A percentile compares a stretch with the other conserved stretches of the same genome.
Conservation (phyloP, 1,139 yeast species). For the Groenewaldozyma auringiensis region DNA sequence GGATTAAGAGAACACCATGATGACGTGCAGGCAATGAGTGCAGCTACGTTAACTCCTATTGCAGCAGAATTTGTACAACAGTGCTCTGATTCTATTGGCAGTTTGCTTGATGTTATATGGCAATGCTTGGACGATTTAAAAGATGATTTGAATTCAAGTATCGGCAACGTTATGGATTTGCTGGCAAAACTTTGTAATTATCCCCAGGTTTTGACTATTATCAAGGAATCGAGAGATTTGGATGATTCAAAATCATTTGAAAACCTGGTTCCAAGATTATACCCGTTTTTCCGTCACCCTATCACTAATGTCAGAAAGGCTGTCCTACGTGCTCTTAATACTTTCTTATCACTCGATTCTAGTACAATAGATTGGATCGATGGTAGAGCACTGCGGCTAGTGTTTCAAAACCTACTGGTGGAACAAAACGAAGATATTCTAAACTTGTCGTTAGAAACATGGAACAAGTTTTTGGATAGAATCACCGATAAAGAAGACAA, state of each 20-base stretch:
- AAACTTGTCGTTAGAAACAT: conserved; percentile 55
- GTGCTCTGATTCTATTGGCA: conserved; percentile 52
- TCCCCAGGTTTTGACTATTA: conserved; percentile 60
- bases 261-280: conserved; percentile 77
- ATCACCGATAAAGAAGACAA: conserved; percentile 39
- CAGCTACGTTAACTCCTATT: conserved; percentile 85
- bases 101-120: conserved; percentile 77
- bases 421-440: conserved; percentile 80
- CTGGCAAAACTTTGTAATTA: conserved; percentile 82
- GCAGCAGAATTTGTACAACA: conserved; percentile 73
- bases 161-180: conserved; percentile 93
- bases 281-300: conserved; percentile 90
- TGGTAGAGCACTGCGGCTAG: conserved; percentile 58
- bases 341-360: conserved; percentile 51
- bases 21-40: conserved; percentile 96
- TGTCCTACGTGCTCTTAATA: conserved; percentile 70
- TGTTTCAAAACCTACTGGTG: conserved; percentile 79
- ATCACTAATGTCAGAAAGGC: conserved; percentile 87
- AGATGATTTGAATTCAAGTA: conserved; percentile 90
- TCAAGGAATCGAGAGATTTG: conserved; percentile 48
- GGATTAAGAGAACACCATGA: conserved; percentile 83
- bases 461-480: conserved; percentile 42
- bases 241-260: conserved; percentile 52
- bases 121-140: conserved; percentile 72
- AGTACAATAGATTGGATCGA: conserved; percentile 68